Conservation (phyloP, 441 rosid species). For the Iberis amara region DNA sequence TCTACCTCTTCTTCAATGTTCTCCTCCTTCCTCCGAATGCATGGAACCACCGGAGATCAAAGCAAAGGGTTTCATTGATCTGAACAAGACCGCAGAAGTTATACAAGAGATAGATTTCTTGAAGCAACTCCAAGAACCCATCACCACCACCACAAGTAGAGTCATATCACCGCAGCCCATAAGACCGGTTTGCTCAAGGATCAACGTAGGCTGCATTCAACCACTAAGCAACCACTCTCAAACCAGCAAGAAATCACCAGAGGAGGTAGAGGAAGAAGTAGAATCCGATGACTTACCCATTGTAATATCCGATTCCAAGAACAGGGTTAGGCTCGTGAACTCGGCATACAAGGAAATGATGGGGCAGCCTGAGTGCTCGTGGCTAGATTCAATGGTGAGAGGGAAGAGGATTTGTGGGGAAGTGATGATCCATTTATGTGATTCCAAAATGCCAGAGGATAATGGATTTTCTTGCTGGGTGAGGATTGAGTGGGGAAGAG, state of each 20-base stretch:
- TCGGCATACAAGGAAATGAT: slow-evolving; percentile 90
- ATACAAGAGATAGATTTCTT: slow-evolving; percentile 44
- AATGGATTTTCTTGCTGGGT: slow-evolving; percentile 83
- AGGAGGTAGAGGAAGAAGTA: slow-evolving; percentile 70
- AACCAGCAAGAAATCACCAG: slow-evolving; percentile 36
- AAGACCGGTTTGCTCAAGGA: slow-evolving; percentile 71
- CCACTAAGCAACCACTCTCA: slow-evolving; percentile 9
- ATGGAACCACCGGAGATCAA: slow-evolving; percentile 31
- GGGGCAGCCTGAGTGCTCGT: slow-evolving; percentile 88
- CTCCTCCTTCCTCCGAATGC: slow-evolving; percentile 35
- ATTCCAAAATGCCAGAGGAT: slow-evolving; percentile 34
- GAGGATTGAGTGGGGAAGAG: slow-evolving; percentile 85
- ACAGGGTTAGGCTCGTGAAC: slow-evolving; percentile 72
- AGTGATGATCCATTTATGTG: slow-evolving; percentile 49
- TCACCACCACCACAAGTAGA: slow-evolving; percentile 20
- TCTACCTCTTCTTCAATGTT: slow-evolving; percentile 61
- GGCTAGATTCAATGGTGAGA: slow-evolving; percentile 66
- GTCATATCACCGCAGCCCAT: slow-evolving; percentile 64
- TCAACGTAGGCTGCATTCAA: slow-evolving; percentile 55
- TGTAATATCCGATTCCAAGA: slow-evolving; percentile 65
- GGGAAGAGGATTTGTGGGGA: slow-evolving; percentile 77
- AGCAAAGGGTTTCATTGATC: slow-evolving; percentile 42
- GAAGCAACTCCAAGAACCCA: slow-evolving; percentile 51
- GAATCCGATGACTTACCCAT: slow-evolving; percentile 66
- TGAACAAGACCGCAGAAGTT: slow-evolving; percentile 42